Conservation (phyloP, 1,284 basidiomycete genomes). For the Ceratobasidium sp. region DNA sequence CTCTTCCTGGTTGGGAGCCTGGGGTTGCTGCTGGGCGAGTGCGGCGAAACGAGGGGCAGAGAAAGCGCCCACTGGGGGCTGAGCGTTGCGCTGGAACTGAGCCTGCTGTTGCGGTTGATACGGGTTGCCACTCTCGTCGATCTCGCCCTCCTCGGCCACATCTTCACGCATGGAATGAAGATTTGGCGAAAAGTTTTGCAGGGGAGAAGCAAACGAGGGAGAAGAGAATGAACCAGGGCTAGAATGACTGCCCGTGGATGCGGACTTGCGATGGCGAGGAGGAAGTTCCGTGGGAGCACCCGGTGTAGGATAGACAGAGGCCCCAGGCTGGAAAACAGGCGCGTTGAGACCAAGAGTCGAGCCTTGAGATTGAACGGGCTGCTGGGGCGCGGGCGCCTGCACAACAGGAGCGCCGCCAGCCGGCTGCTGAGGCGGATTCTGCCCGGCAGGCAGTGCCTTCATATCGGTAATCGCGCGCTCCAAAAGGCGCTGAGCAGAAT, state of each 20-base stretch:
- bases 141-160: constrained; percentile 80
- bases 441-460: constrained; percentile 70
- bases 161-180: constrained; percentile 83
- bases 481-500: constrained; percentile 70
- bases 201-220: constrained; percentile 62
- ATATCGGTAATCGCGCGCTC: constrained; percentile 84
- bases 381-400: constrained; percentile 54
- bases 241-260: constrained; percentile 64
- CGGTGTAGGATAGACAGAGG: constrained; percentile 61
- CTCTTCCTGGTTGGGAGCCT: constrained; percentile 49
- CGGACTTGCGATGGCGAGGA: constrained; percentile 77
- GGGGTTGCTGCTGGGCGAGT: constrained; percentile 57
- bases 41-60: constrained; percentile 86
- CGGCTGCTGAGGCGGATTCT: constrained; percentile 44
- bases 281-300: constrained; percentile 50
- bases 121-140: constrained; percentile 59
- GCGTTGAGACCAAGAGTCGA: constrained; percentile 65
- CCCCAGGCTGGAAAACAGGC: constrained; percentile 72
- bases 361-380: constrained; percentile 56
- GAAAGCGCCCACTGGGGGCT: constrained; percentile 64
- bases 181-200: constrained; percentile 74
- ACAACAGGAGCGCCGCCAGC: constrained; percentile 52
- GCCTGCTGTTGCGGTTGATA: constrained; percentile 62
- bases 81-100: constrained; percentile 64
- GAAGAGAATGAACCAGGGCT: constrained; percentile 45